These are phyloP conservation scores for Globisporangium nodosum DNA, from an alignment of 352 stramenopile species.

Conservation along the genomic window DNA sequence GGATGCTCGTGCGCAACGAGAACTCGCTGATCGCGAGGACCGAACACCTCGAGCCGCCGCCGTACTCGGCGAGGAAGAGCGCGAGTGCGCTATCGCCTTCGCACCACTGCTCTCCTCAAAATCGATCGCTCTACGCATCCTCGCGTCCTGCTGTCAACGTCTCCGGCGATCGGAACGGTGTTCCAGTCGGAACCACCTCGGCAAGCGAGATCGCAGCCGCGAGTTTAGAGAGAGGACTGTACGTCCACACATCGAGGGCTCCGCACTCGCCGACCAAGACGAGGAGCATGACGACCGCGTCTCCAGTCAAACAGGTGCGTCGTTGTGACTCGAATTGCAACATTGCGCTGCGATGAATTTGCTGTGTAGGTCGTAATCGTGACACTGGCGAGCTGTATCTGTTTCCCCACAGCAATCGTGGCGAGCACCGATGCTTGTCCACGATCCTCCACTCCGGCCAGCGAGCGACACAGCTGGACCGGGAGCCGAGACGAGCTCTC, in stretches of 20 bases:
- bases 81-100: background rate
- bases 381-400: background rate
- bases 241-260: conserved; percentile 19
- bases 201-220: background rate
- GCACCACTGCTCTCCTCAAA: background rate
- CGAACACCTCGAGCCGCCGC: background rate
- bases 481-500: background rate
- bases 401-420: conserved; percentile 4
- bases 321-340: background rate
- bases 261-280: conserved; percentile 29
- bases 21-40: conserved; percentile 31
- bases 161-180: background rate
- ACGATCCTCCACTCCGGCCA: background rate
- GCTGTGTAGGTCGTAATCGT: background rate
- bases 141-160: background rate
- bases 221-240: conserved; percentile 9
- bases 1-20: conserved; percentile 71
- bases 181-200: background rate
- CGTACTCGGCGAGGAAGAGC: background rate
- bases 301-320: conserved; percentile 25
- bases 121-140: background rate
- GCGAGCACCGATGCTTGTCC: conserved; percentile 2
- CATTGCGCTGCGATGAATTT: too few relatives aligned
- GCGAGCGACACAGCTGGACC: background rate
- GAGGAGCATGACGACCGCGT: conserved; percentile 32